phyloP scores from a whole-genome alignment of 2,329 filamentous ascomycete species.

The Aspergillus sp. region DNA sequence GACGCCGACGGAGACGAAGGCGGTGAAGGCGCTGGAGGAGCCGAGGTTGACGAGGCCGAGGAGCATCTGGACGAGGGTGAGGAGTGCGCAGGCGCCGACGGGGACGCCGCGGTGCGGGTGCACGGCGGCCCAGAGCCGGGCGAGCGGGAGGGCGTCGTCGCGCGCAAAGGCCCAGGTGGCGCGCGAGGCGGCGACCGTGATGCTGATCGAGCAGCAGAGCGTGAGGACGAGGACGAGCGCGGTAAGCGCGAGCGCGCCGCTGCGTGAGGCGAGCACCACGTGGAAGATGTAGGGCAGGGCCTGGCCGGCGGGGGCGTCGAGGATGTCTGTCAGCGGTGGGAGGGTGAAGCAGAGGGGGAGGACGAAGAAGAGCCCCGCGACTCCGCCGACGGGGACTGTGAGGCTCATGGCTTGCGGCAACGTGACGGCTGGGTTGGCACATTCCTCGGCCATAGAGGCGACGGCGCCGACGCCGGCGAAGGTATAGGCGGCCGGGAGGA shows the following conservation, averaged over 20 bases:
- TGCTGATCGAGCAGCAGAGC: conserved; percentile 55
- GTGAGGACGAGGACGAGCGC: conserved; percentile 52
- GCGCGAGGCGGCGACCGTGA: conserved; percentile 51
- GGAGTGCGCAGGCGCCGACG: conserved; percentile 41
- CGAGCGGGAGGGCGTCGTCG: conserved; percentile 45
- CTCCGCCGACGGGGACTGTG: conserved; percentile 53
- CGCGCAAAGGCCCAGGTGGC: conserved; percentile 49
- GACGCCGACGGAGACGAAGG: conserved; percentile 55
- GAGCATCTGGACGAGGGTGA: conserved; percentile 49
- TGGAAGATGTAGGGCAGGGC: conserved; percentile 53
- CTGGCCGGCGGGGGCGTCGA: conserved; percentile 47
- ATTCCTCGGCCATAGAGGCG: conserved; percentile 62
- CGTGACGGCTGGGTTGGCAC: conserved; percentile 51
- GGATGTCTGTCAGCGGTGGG: conserved; percentile 46
- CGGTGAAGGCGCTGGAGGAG: conserved; percentile 48
- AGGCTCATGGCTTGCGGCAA: conserved; percentile 54
- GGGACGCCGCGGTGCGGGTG: conserved; percentile 39
- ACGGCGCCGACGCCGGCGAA: conserved; percentile 64
- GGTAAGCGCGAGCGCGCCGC: conserved; percentile 49
- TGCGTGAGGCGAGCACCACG: conserved; percentile 49
- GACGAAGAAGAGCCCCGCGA: conserved; percentile 57
- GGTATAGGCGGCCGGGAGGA: conserved; percentile 58
- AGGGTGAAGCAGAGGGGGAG: conserved; percentile 55
- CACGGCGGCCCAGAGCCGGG: conserved; percentile 37
- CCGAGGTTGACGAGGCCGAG: conserved; percentile 52